phyloP scores from a whole-genome alignment of 2,329 filamentous ascomycete species.

The Orbilia oligospora region DNA sequence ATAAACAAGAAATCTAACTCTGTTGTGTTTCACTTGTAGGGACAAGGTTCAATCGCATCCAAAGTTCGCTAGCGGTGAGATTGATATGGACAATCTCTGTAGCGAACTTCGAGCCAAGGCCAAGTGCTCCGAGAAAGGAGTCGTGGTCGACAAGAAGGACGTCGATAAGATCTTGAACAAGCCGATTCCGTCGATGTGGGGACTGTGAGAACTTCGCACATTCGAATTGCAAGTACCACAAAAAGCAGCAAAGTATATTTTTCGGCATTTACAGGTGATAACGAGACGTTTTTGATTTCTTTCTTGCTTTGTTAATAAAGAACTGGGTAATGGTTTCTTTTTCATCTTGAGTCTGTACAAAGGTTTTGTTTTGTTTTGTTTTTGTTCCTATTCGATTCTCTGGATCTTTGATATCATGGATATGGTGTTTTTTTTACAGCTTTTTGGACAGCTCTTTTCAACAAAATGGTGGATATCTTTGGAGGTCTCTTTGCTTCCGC shows the following conservation, averaged over 20 bases:
- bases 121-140: slow-evolving; percentile 90
- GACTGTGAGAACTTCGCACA: slow-evolving; percentile 35
- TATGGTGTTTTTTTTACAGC: slow-evolving; percentile 40
- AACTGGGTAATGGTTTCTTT: slow-evolving; percentile 59
- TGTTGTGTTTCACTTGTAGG: slow-evolving; percentile 71
- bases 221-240: slow-evolving; percentile 19
- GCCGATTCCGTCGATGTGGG: slow-evolving; percentile 60
- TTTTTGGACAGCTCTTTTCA: slow-evolving; percentile 28
- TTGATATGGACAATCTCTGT: slow-evolving; percentile 93
- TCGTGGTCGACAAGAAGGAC: slow-evolving; percentile 89
- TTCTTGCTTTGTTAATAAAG: background rate
- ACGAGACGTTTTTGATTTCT: slow-evolving; percentile 38
- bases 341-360: slow-evolving; percentile 55
- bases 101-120: slow-evolving; percentile 95
- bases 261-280: slow-evolving; percentile 60
- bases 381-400: background rate
- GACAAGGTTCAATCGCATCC: slow-evolving; percentile 73
- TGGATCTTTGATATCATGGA: slow-evolving; percentile 58
- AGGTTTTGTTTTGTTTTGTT: slow-evolving; percentile 42
- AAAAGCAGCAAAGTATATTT: slow-evolving; percentile 22
- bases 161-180: slow-evolving; percentile 73
- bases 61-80: slow-evolving; percentile 88
- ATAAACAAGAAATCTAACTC: slow-evolving; percentile 57
- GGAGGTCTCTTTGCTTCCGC: slow-evolving; percentile 1
- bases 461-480: slow-evolving; percentile 52